Percentiles rank a stretch among this genome's conserved stretches.
phyloP scores from a whole-genome alignment of 202 grass and related monocot genomes.

The Alloteropsis angusta region DNA sequence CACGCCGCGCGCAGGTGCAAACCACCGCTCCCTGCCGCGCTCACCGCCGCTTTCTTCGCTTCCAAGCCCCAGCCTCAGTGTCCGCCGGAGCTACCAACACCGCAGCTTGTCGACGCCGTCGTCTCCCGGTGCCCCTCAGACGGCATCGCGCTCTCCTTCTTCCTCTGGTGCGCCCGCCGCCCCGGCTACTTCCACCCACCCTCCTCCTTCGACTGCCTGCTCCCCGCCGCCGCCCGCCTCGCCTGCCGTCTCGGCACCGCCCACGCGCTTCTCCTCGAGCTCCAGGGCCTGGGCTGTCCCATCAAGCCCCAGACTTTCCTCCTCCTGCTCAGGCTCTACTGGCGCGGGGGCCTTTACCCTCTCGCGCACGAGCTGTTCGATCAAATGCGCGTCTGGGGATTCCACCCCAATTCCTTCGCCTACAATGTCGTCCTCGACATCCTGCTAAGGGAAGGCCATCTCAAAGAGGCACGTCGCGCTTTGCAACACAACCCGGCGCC shows the following conservation, averaged over 20 bases:
- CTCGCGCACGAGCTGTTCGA: constrained; percentile 56
- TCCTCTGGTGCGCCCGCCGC: constrained; percentile 77
- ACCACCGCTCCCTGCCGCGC: constrained; percentile 28
- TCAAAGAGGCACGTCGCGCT: constrained; percentile 26
- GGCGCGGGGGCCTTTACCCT: constrained; percentile 43
- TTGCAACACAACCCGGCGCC: constrained; percentile 29
- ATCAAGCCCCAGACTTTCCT: constrained; percentile 64
- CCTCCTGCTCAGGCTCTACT: constrained; percentile 61
- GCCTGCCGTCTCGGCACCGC: constrained; percentile 40
- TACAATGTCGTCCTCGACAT: constrained; percentile 68
- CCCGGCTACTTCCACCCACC: constrained; percentile 63
- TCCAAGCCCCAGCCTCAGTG: constrained; percentile 21
- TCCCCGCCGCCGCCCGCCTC: constrained; percentile 56
- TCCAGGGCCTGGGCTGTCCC: constrained; percentile 42
- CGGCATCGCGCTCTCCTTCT: constrained; percentile 56
- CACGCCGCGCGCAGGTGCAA: constrained; percentile 30
- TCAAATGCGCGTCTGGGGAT: constrained; percentile 55
- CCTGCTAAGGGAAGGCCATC: constrained; percentile 42
- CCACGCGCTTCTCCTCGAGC: constrained; percentile 36
- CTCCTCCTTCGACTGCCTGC: constrained; percentile 51
- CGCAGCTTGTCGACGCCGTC: constrained; percentile 32
- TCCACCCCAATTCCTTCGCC: constrained; percentile 48
- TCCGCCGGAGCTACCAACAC: constrained; percentile 17
- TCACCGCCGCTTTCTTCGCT: constrained; percentile 26
- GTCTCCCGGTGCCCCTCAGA: constrained; percentile 57